Base-by-base conservation (phyloP, 768 basidiomycete genomes). In the Wakefieldia striispora region DNA sequence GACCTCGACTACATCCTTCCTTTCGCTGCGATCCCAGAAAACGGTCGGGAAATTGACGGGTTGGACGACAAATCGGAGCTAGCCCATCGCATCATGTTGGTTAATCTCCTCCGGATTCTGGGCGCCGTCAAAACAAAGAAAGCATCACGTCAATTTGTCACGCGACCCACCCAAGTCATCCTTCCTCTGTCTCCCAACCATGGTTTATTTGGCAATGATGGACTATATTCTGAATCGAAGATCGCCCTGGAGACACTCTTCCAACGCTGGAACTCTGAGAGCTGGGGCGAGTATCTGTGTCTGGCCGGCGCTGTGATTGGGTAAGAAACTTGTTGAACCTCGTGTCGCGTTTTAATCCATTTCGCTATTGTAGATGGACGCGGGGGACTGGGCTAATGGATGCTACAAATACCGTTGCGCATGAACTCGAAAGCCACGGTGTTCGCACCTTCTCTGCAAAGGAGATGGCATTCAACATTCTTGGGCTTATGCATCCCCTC, bases 381-480 rank as follows among this genome's bases (percentile, higher is more conserved):
- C 91, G 97, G 54, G 97, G 97, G 27, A 99, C 97, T 10, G 95
- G 95, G 50, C 74, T 99, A 43, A 98, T 99, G 97, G 86, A 81
- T 49, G 88, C 94, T 4, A 95, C 92, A 38, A 95, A 95, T 73
- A 91, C 88, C 37, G 87, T 97, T 45, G 93, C 97, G 23, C 90
- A 95, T 50, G 92, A 93, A 46, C 79, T 99, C 37, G 97, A 99
- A 73, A 79, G 84, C 50, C 80, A 88, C 54, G 97, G 97, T 53
- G 91, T 97, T 50, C 84, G 97, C 57, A 99, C 97, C 2, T 99
- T 98, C 82, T 98, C 95, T 1, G 89, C 97, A 24, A 98, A 98
- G 75, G 97, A 99, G 73, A 99, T 98, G 97, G 95, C 97, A 0
- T 99, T 99, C 83, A 99, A 99, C 72, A 93, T 99, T 61, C 86